A percentile compares a stretch with the other conserved stretches of the same genome.
phyloP scores from a whole-genome alignment of 768 basidiomycete species.

The Boletus edulis region DNA sequence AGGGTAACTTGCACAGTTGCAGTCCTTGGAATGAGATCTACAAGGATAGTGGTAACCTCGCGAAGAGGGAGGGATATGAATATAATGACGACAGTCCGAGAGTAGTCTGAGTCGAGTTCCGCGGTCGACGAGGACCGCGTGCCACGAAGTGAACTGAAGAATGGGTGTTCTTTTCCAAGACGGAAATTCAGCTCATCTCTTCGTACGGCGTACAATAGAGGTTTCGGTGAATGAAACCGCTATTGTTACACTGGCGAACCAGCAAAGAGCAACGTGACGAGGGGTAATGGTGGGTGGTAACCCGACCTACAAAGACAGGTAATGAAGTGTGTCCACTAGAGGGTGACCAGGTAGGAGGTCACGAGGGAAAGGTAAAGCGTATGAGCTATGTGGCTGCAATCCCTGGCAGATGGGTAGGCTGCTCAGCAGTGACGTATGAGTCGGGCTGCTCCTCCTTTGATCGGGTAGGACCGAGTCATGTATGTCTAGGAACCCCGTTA shows the following conservation, averaged over 20 bases:
- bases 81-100: slow-evolving; percentile 22
- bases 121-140: slow-evolving; percentile 7
- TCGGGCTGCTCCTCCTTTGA: slow-evolving; percentile 2
- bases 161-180: not conserved
- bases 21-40: not conserved
- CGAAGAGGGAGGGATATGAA: slow-evolving; percentile 5
- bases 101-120: slow-evolving; percentile 39
- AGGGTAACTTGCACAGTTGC: no score
- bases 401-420: no score
- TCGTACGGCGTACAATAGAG: slow-evolving; percentile 12
- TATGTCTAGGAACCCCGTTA: not conserved
- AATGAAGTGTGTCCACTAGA: not conserved
- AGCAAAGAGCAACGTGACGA: slow-evolving; percentile 2
- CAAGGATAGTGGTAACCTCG: slow-evolving; percentile 11
- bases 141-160: slow-evolving; percentile 32
- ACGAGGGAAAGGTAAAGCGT: not conserved
- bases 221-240: not conserved
- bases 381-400: not conserved
- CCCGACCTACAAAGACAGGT: not conserved
- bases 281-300: not conserved
- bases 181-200: slow-evolving; percentile 6
- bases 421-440: not conserved
- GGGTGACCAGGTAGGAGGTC: slow-evolving; percentile 2
- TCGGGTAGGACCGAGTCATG: not conserved
- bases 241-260: slow-evolving; percentile 7